Conservation (phyloP, 768 basidiomycete species). For the Rhodotorula paludigena region DNA sequence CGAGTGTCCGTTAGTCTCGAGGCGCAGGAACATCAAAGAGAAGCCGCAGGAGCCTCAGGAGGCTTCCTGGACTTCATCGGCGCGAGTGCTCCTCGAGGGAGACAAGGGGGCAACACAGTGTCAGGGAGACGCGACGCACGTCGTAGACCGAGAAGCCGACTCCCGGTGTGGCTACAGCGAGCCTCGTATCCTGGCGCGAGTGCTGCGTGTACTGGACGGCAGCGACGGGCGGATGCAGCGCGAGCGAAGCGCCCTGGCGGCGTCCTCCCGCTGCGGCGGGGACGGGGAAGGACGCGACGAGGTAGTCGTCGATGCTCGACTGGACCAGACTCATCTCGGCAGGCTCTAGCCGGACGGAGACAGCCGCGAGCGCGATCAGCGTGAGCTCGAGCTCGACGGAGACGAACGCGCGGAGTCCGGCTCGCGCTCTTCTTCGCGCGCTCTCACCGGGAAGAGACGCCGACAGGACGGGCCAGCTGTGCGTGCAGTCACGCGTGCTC, state of each 20-base stretch:
- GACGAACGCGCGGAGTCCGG: neutral
- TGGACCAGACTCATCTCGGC: conserved; percentile 16
- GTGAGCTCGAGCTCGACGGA: no score
- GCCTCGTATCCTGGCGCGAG: conserved; percentile 11
- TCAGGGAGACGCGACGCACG: conserved; percentile 6
- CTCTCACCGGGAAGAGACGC: no score
- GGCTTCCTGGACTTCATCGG: no score
- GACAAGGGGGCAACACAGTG: neutral
- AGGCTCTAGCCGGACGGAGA: no score
- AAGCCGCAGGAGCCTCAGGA: no score
- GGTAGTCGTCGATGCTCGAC: conserved; percentile 19
- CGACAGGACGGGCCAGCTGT: no score
- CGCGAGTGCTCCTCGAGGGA: neutral
- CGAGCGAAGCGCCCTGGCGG: neutral
- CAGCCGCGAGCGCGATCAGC: no score
- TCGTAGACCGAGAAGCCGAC: conserved; percentile 36
- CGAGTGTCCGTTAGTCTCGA: no score
- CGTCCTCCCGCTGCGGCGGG: neutral
- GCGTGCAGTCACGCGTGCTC: no score
- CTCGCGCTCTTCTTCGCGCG: neutral
- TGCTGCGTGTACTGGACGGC: conserved; percentile 22
- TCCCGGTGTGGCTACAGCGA: conserved; percentile 10
- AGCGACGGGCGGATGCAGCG: conserved; percentile 1
- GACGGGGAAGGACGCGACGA: conserved; percentile 28
- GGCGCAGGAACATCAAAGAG: no score